Evolutionary conservation across 2,329 filamentous ascomycete genomes (phyloP), one percentile per base, ranked within the genome.

Genomic region (Colletotrichum nymphaeae): DNA sequence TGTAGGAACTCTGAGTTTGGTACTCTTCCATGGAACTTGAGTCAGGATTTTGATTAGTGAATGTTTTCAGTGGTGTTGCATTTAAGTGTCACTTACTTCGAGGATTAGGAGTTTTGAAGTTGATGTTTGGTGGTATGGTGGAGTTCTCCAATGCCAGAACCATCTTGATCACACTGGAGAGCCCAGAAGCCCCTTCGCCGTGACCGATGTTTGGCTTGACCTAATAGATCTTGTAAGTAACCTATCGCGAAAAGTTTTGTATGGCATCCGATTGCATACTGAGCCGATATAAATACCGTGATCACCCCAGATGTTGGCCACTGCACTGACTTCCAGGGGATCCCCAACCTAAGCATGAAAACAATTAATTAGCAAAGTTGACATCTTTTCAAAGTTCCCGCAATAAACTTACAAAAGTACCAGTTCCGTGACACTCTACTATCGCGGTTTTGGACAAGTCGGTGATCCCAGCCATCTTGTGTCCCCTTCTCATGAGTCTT

Each of bases 141-240:
- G 76, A 76, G 6, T 82, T 77, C 69, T 88, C 85, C 1, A 87
- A 69, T 0, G 81, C 80, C 14, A 88, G 62, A 1, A 84, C 76
- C 16, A 78, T 78, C 68, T 89, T 89, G 22, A 89, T 81, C 2
- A 88, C 26, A 0, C 80, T 80, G 0, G 80, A 80, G 0, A 88
- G 63, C 0, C 86, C 87, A 1, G 83, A 81, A 0, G 86, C 84
- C 0, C 80, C 83, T 74, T 88, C 87, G 0, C 77, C 76, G 72
- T 89, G 87, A 0, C 87, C 87, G 16, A 86, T 68, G 55, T 84
- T 83, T 5, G 81, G 77, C 73, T 85, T 84, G 30, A 84, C 75
- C 77, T 78, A 9, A 8, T 1, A 32, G 0, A 9, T 16, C 9
- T 4, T 7, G 32, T 64, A 19, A 37, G 49, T 37, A 3, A 8